Percentiles rank a stretch among this genome's conserved stretches.
These are phyloP conservation scores for Phialophora verrucosa DNA, from an alignment of 2,329 filamentous ascomycete species.

Conservation along the genomic window DNA sequence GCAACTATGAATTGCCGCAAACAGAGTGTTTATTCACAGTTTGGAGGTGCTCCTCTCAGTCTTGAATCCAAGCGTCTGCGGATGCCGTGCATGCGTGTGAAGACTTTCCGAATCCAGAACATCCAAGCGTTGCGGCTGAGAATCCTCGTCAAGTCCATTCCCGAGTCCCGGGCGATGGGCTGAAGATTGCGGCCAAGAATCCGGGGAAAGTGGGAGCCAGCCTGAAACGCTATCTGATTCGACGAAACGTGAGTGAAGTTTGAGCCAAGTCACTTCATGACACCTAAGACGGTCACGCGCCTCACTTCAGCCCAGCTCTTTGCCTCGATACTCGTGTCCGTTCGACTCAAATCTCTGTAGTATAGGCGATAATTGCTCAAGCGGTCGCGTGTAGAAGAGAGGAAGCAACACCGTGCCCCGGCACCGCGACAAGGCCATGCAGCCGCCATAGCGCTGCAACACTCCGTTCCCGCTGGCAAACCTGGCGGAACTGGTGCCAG, in stretches of 20 bases:
- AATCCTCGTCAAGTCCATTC: neutral
- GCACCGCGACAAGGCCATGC: slow-evolving; percentile 23
- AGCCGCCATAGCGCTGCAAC: slow-evolving; percentile 36
- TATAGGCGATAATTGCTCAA: neutral
- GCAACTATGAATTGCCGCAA: slow-evolving; percentile 12
- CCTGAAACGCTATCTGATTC: neutral
- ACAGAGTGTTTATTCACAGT: neutral
- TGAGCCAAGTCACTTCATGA: slow-evolving; percentile 1
- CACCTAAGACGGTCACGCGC: slow-evolving; percentile 7
- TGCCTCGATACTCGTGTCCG: neutral
- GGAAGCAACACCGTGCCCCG: neutral
- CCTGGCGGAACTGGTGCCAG: slow-evolving; percentile 6
- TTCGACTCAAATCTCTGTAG: neutral
- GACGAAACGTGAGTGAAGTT: neutral
- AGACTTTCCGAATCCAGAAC: neutral
- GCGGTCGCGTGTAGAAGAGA: neutral
- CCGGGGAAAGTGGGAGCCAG: slow-evolving; percentile 6
- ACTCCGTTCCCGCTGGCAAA: slow-evolving; percentile 32
- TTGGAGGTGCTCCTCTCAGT: neutral
- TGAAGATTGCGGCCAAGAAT: slow-evolving; percentile 11
- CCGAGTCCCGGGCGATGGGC: neutral
- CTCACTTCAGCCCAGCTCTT: neutral
- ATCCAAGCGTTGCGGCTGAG: neutral
- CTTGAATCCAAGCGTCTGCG: neutral
- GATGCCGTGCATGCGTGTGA: neutral